Conservation (phyloP, 352 stramenopile species). For the Achlya hypogyna region DNA sequence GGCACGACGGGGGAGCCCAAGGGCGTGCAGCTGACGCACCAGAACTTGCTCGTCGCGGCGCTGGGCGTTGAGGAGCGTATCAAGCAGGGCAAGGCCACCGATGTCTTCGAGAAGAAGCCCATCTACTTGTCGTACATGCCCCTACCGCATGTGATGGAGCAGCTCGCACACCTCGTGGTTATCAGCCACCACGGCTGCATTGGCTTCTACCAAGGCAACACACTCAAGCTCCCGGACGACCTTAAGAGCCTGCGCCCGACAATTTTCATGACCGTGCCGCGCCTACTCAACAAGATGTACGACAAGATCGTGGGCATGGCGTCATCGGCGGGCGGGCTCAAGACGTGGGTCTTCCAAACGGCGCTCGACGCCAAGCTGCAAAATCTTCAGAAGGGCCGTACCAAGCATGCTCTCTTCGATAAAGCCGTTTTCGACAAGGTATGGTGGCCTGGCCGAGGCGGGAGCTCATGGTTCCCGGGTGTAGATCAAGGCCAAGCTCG, state of each 20-base stretch:
- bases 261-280: slow-evolving; percentile 72
- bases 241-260: slow-evolving; percentile 79
- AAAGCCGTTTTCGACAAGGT: slow-evolving; percentile 79
- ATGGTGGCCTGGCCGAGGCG: neutral
- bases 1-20: slow-evolving; percentile 96
- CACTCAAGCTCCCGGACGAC: slow-evolving; percentile 72
- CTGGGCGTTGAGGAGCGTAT: slow-evolving; percentile 29
- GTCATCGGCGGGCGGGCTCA: slow-evolving; percentile 47
- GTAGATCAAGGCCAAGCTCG: slow-evolving; percentile 4
- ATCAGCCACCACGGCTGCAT: slow-evolving; percentile 54
- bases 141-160: slow-evolving; percentile 87
- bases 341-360: slow-evolving; percentile 69
- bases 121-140: slow-evolving; percentile 87
- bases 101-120: slow-evolving; percentile 36
- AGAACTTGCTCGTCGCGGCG: slow-evolving; percentile 38
- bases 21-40: slow-evolving; percentile 92
- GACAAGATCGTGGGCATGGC: slow-evolving; percentile 60
- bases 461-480: neutral
- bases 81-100: slow-evolving; percentile 53
- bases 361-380: slow-evolving; percentile 52
- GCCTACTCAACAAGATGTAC: slow-evolving; percentile 87
- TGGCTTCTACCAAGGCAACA: slow-evolving; percentile 76
- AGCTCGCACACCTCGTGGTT: slow-evolving; percentile 30
- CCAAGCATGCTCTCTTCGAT: slow-evolving; percentile 78
- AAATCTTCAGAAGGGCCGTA: slow-evolving; percentile 34